Conservation (phyloP, 257 asterid genomes). For the Petunia axillaris region DNA sequence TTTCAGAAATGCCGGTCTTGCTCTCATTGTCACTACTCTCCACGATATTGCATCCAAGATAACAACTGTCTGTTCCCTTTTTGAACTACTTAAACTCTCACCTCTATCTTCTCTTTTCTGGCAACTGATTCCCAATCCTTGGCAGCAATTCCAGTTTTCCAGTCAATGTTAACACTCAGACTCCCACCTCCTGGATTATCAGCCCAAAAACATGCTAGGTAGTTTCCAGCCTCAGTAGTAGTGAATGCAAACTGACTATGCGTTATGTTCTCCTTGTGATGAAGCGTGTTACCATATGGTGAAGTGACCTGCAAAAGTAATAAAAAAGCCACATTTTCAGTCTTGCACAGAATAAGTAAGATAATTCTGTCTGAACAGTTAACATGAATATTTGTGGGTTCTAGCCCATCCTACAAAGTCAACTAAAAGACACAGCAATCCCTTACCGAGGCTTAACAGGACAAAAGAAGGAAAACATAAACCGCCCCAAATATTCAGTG, state of each 20-base stretch:
- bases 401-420: background rate
- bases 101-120: slow-evolving; percentile 86
- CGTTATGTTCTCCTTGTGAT: slow-evolving; percentile 66
- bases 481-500: background rate
- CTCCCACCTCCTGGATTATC: slow-evolving; percentile 57
- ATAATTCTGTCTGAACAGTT: background rate
- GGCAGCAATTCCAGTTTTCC: slow-evolving; percentile 94
- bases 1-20: background rate
- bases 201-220: slow-evolving; percentile 82
- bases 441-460: background rate
- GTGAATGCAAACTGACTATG: slow-evolving; percentile 92
- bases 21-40: slow-evolving; percentile 1
- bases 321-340: background rate
- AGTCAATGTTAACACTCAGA: slow-evolving; percentile 73
- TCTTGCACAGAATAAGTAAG: background rate
- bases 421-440: background rate
- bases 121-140: slow-evolving; percentile 95
- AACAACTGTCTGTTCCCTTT: background rate
- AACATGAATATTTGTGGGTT: background rate
- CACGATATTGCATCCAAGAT: background rate
- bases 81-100: slow-evolving; percentile 32
- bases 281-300: slow-evolving; percentile 73
- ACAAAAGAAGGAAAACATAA: background rate
- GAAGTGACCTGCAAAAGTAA: slow-evolving; percentile 61
- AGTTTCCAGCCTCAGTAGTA: slow-evolving; percentile 75